A percentile compares a stretch with the other conserved stretches of the same genome.
Evolutionary conservation across 257 asterid species (phyloP).

Genomic region (Paulownia fortunei): DNA sequence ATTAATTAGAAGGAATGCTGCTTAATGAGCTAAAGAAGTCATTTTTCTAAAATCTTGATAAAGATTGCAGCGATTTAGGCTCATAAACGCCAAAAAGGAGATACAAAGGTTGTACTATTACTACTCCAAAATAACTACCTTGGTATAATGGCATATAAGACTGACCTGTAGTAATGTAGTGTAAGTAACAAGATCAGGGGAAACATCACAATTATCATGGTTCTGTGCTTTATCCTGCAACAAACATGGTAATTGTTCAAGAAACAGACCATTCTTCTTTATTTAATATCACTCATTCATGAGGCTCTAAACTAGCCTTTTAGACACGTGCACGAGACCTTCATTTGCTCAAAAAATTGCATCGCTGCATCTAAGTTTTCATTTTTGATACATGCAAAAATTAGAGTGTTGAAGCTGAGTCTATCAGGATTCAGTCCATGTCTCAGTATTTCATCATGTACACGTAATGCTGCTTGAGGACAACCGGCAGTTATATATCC

Average conservation of each 20-base stretch:
- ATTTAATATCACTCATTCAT: conserved; percentile 34
- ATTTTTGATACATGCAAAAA: conserved; percentile 64
- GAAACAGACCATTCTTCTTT: conserved; percentile 19
- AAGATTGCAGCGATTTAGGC: conserved; percentile 8
- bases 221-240: conserved; percentile 65
- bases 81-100: conserved; percentile 22
- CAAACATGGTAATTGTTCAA: conserved; percentile 30
- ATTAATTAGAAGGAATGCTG: background rate
- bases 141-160: conserved; percentile 10
- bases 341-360: conserved; percentile 63
- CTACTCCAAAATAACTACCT: conserved; percentile 20
- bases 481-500: conserved; percentile 64
- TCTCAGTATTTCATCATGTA: conserved; percentile 61
- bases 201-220: conserved; percentile 39
- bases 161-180: conserved; percentile 70
- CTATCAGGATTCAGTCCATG: conserved; percentile 63
- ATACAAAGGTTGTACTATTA: background rate
- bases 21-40: conserved; percentile 12
- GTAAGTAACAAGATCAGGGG: conserved; percentile 69
- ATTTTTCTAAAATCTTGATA: conserved; percentile 5
- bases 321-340: conserved; percentile 64
- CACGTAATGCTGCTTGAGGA: conserved; percentile 59
- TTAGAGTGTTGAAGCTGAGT: conserved; percentile 68
- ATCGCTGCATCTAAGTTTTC: conserved; percentile 57
- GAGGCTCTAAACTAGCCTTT: conserved; percentile 71